Base-by-base conservation (phyloP, 352 stramenopile genomes). In the Phytophthora sojae region DNA sequence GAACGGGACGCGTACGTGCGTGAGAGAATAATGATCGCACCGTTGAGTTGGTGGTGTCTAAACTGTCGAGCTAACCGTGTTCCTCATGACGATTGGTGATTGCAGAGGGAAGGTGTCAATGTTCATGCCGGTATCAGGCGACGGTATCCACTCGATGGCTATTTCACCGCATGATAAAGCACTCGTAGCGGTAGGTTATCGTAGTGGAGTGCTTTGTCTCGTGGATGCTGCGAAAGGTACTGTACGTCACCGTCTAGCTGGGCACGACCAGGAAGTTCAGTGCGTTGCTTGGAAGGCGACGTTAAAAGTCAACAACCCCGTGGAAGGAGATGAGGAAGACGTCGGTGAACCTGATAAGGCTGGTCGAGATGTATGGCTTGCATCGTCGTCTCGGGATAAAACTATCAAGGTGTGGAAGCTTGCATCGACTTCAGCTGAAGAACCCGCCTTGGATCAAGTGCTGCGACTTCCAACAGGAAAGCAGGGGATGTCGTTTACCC, bases 191-290 rank as follows among this genome's bases (percentile, higher is more conserved):
- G 80, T 95, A 9, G 88, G 88, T 23, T 95, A 86, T 61, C 80
- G 88, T 17, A 95, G 86, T 66, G 88, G 88, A 2, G 68, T 82
- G 14, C 56, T 95, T 3, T 90, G 86, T 32, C 42, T 94, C n/a
- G 56, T 93, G 1, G 80, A 93, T 30, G 52, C 72, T 17, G 57
- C 67, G 0, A 65, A 79, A 44, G 71, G 79, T 0, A 61, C 15
- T 12, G 53, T 92, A 4, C 67, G 66, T 0, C 71, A 87, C 30
- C 80, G 85, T 2, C 71, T 93, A 29, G 73, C 83, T 30, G 85
- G 84, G 1, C 88, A 95, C 63, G 83, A 93, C 17, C 80, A 93
- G 39, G 88, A 95, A 79, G 73, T 95, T 21, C 88, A 95, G 63
- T 73, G 75, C 15, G 50, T 88, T 14, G 64, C 67, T 29, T 95